phyloP scores from a whole-genome alignment of 306 rosid species.

The Cucumis melo region DNA sequence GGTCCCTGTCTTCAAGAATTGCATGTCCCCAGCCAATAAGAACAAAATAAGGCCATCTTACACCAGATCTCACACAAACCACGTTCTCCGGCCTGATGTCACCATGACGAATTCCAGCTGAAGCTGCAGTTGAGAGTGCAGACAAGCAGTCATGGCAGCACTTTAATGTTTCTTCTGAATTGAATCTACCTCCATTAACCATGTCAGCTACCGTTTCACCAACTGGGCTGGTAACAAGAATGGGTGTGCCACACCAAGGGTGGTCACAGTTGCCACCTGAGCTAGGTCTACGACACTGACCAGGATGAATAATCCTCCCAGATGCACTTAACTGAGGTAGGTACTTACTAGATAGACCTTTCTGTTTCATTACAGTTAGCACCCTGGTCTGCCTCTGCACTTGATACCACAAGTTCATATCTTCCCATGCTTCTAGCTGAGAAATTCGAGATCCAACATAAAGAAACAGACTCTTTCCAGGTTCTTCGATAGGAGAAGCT shows the following conservation, averaged over 20 bases:
- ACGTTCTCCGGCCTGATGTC: conserved; percentile 89
- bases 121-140: conserved; percentile 70
- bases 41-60: conserved; percentile 52
- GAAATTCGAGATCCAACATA: conserved; percentile 85
- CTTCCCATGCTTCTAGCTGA: conserved; percentile 96
- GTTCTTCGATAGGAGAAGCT: conserved; percentile 76
- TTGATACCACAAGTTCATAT: conserved; percentile 95
- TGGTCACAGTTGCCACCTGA: conserved; percentile 86
- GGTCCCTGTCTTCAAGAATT: conserved; percentile 90
- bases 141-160: conserved; percentile 95
- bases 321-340: conserved; percentile 77
- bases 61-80: conserved; percentile 47
- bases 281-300: conserved; percentile 72
- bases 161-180: conserved; percentile 61
- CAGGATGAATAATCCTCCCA: conserved; percentile 93
- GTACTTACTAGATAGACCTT: conserved; percentile 69
- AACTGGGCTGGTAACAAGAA: conserved; percentile 78
- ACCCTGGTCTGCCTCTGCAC: conserved; percentile 97
- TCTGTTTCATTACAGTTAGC: conserved; percentile 79
- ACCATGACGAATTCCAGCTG: conserved; percentile 85
- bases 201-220: conserved; percentile 77
- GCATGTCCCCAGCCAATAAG: conserved; percentile 96
- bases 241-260: conserved; percentile 99
- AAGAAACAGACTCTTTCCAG: conserved; percentile 54
- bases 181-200: conserved; percentile 52